Base-by-base conservation (phyloP, 495 filamentous ascomycete species). In the Lophiotrema nucula region DNA sequence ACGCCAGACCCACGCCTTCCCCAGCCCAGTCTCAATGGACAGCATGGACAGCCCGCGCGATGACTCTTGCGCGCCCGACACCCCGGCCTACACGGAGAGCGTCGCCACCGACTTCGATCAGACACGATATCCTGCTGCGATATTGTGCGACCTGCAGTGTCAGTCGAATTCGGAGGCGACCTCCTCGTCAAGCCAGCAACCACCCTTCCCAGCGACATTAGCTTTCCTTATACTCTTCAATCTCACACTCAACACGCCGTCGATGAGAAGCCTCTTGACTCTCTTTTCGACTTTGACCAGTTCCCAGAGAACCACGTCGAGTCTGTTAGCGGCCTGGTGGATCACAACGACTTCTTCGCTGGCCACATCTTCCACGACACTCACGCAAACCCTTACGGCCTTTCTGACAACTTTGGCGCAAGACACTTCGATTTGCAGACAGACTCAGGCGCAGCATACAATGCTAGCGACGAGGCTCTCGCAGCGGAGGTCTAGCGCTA, bases 81-180 rank as follows among this genome's bases (percentile, higher is more conserved):
- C 59, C 12, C 55, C 58, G 6, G 60, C 56, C 27, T 62, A 57
- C 49, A 49, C 41, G 44, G 54, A 59, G 41, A 48, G 56, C 47
- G 51, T 70, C 65, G 70, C 72, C 62, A 80, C 79, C 79, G 85
- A 87, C 77, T 78, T 87, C 82, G 89, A 93, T 80, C 74, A 81
- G 93, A 91, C 91, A 97, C 92, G 95, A 96, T 92, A 95, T 96
- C 89, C 93, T 96, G 93, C 93, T 80, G 92, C 81, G 90, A 85
- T 96, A 92, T 95, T 97, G 92, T 97, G 89, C 80, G 93, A 92
- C 93, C 93, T 96, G 93, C 93, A 87, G 93, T 98, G 93, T 97
- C 93, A 83, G 85, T 91, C 64, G 64, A 60, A n/a, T 39, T 60
- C 59, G 37, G 25, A 16, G 42, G 15, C 39, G 25, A 19, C 43